phyloP scores from a whole-genome alignment of 352 stramenopile species.

The Halophytophthora polymorphica region DNA sequence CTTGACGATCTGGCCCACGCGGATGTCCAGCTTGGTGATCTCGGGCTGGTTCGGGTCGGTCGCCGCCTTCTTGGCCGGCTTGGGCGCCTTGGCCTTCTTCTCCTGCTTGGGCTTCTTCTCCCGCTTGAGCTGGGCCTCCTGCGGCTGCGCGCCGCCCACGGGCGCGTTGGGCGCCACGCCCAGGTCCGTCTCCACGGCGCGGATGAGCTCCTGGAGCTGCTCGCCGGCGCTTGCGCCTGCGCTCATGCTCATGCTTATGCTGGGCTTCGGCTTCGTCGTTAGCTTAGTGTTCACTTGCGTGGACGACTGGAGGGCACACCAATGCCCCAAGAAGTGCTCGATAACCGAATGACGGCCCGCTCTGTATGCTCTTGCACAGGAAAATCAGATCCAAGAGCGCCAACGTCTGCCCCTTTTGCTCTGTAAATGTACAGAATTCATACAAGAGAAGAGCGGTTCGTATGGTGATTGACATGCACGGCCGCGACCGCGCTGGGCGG shows the following conservation, averaged over 20 bases:
- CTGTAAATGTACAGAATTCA: too few relatives aligned
- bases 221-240: constrained; percentile 48
- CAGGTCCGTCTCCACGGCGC: constrained; percentile 66
- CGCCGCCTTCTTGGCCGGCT: constrained; percentile 37
- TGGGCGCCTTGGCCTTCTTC: constrained; percentile 47
- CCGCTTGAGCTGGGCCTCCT: constrained; percentile 29
- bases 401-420: too few relatives aligned
- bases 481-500: too few relatives aligned
- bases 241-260: constrained; percentile 27
- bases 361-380: too few relatives aligned
- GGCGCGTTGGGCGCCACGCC: constrained; percentile 70
- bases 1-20: constrained; percentile 89
- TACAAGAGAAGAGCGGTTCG: too few relatives aligned
- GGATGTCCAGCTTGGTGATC: constrained; percentile 92
- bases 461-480: too few relatives aligned
- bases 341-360: too few relatives aligned
- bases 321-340: too few relatives aligned
- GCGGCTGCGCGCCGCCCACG: constrained; percentile 13
- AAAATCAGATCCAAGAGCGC: too few relatives aligned
- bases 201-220: constrained; percentile 71
- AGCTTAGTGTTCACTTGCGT: too few relatives aligned
- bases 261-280: constrained; percentile 3
- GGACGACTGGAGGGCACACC: too few relatives aligned
- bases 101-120: constrained; percentile 32
- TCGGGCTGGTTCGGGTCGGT: constrained; percentile 65